Evolutionary conservation across 2,329 filamentous ascomycete species (phyloP), one percentile per base, ranked within the genome.

Genomic region (Penicillium italicum): DNA sequence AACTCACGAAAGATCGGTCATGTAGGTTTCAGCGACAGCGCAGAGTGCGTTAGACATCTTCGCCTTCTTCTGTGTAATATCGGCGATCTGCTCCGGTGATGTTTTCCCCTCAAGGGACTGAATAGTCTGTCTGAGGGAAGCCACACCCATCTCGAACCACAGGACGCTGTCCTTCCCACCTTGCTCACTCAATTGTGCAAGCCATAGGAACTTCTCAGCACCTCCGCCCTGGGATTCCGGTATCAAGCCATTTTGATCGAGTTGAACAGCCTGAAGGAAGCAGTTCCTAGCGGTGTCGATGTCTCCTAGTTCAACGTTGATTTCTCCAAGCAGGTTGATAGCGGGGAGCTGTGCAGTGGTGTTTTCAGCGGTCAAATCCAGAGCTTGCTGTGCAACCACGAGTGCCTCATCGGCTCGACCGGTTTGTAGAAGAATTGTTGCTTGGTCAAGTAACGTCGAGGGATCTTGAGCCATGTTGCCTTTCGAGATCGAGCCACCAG

Each of bases 11-110:
- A 97, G 77, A 77, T 99, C 94, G 11, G 94, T 99, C 94, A 99
- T 99, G 79, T 97, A 99, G 47, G 99, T 91, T 77, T 99, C 94
- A 7, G 90, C 87, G 58, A 97, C 90, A 28, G 90, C 91, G 74
- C 95, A 99, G 34, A 99, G 82, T n/a, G 92, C 90, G 65, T 91
- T 91, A 2, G 91, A 90, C 34, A 97, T 80, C 74, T 94, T 94
- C 62, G 81, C 80, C 72, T 88, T 88, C 79, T 90, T 90, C 73
- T 91, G 89, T 28, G 86, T 82, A 38, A 85, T 50, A 34, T 78
- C 66, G 24, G 77, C 58, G 24, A 69, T 62, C 37, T 75, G 65
- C 60, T 74, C 58, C 16, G 73, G 54, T 60, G 72, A 67, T 57
- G 73, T 61, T 31, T 75, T 77, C 55, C 79, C 80, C 61, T 85